Conservation (phyloP, 2,329 filamentous ascomycete genomes). For the Pseudopyrenochaeta lycopersici region DNA sequence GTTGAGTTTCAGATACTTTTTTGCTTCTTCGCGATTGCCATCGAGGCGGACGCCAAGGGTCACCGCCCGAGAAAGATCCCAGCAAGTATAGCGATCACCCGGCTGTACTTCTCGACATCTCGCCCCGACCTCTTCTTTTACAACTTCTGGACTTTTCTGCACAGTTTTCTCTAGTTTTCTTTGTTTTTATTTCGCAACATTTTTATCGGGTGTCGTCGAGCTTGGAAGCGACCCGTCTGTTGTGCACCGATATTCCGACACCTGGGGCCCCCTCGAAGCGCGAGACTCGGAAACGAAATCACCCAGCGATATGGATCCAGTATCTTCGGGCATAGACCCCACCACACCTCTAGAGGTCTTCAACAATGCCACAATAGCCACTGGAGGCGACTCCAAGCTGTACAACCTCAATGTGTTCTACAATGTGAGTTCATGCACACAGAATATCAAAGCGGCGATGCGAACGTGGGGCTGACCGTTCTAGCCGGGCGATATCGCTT, state of each 20-base stretch:
- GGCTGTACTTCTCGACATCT: slow-evolving; percentile 24
- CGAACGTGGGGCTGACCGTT: slow-evolving; percentile 34
- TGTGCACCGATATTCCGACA: slow-evolving; percentile 1
- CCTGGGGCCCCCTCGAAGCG: not conserved
- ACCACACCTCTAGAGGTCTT: slow-evolving; percentile 46
- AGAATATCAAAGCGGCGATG: slow-evolving; percentile 10
- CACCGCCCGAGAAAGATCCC: slow-evolving; percentile 26
- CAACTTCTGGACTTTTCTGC: not conserved
- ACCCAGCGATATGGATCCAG: slow-evolving; percentile 39
- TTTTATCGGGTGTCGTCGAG: not conserved
- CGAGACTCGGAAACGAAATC: not conserved
- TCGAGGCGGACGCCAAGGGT: slow-evolving; percentile 33
- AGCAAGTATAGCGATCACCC: slow-evolving; percentile 31
- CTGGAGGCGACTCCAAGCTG: slow-evolving; percentile 71
- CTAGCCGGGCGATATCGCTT: slow-evolving; percentile 82
- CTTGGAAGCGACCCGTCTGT: not conserved
- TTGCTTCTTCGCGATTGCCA: slow-evolving; percentile 15
- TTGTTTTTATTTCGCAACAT: too few relatives aligned
- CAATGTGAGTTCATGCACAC: slow-evolving; percentile 63
- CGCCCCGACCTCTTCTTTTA: slow-evolving; percentile 32
- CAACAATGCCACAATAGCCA: slow-evolving; percentile 68
- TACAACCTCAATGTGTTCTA: slow-evolving; percentile 87
- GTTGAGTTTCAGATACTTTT: slow-evolving; percentile 14
- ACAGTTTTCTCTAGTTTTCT: slow-evolving; percentile 1
- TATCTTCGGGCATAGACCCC: slow-evolving; percentile 34